Conservation (phyloP, 768 basidiomycete genomes). For the Cubamyces sp. region DNA sequence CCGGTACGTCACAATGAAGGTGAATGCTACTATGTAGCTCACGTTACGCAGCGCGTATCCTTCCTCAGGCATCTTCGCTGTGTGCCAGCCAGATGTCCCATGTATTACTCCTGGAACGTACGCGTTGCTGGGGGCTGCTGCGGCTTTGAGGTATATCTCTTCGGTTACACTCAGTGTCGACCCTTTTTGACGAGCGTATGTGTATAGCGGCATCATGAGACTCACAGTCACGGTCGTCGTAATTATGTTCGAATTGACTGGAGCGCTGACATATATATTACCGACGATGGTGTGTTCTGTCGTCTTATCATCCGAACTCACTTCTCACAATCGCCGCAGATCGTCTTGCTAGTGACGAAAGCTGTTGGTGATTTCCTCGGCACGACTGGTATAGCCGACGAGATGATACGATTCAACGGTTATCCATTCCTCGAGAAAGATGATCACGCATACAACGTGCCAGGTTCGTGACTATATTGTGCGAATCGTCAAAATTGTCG, state of each 20-base stretch:
- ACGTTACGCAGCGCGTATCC: slow-evolving; percentile 70
- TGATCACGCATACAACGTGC: slow-evolving; percentile 88
- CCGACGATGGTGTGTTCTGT: slow-evolving; percentile 85
- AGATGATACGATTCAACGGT: slow-evolving; percentile 96
- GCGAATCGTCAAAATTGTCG: neutral
- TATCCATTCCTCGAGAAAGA: slow-evolving; percentile 97
- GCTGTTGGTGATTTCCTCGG: slow-evolving; percentile 96
- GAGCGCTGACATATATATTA: slow-evolving; percentile 94
- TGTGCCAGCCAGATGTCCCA: slow-evolving; percentile 88
- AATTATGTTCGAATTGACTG: slow-evolving; percentile 99
- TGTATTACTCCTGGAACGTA: slow-evolving; percentile 99
- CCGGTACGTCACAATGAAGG: slow-evolving; percentile 48
- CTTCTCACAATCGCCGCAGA: slow-evolving; percentile 53
- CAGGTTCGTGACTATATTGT: slow-evolving; percentile 55
- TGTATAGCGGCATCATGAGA: slow-evolving; percentile 86
- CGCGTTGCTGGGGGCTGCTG: slow-evolving; percentile 96
- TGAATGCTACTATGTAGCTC: neutral
- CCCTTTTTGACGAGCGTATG: neutral
- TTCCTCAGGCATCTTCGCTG: slow-evolving; percentile 83
- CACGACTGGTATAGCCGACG: slow-evolving; percentile 93
- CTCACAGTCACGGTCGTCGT: slow-evolving; percentile 98
- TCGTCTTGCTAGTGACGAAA: slow-evolving; percentile 94
- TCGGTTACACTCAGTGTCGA: neutral
- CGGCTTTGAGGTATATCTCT: slow-evolving; percentile 74
- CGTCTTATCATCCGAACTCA: too few species aligned